Evolutionary conservation across 371 early-diverging fungal species (phyloP), one percentile per base, ranked within the genome.

Genomic region (Batkoa obscura): DNA sequence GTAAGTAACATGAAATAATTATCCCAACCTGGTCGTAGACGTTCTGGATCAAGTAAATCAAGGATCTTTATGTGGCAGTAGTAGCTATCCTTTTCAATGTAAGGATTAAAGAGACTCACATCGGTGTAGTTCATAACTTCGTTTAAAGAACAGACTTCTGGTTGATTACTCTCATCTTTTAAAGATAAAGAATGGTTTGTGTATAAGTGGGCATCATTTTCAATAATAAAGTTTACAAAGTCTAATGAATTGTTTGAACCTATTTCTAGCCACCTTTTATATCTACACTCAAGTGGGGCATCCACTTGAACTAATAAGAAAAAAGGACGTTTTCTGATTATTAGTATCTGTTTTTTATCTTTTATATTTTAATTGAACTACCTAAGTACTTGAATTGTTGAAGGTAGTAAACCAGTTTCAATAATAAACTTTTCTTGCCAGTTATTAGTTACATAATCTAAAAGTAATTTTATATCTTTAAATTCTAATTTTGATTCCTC

Each of bases 1-100:
- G 94, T 87, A n/a, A 99, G 66, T 34, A 78, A 73, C 88, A 98
- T 95, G 69, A 98, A 99, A 61, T 99, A 99, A 0, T 86, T 79
- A 68, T 96, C 94, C 96, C 96, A 98, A 3, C 76, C 69, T 0
- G 96, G 94, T 33, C 94, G 72, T 41, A 89, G 66, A 4, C 89
- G 67, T 45, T 86, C 84, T 6, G 69, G 65, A 55, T 88, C 74
- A 38, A 71, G 65, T 51, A 93, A 65, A 36, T 86, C 71, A 0
- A 78, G n/a, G n/a, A n/a, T n/a, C n/a, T n/a, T n/a, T n/a, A n/a
- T n/a, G n/a, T n/a, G n/a, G n/a, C n/a, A n/a, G n/a, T n/a, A n/a
- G n/a, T n/a, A n/a, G n/a, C n/a, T n/a, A n/a, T n/a, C 50, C 0
- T 55, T 43, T 8, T 66, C 62, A 15, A 88, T 62, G 0, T 70